Conservation (phyloP, 73 alveolate genomes). For the Tetrahymena borealis region DNA sequence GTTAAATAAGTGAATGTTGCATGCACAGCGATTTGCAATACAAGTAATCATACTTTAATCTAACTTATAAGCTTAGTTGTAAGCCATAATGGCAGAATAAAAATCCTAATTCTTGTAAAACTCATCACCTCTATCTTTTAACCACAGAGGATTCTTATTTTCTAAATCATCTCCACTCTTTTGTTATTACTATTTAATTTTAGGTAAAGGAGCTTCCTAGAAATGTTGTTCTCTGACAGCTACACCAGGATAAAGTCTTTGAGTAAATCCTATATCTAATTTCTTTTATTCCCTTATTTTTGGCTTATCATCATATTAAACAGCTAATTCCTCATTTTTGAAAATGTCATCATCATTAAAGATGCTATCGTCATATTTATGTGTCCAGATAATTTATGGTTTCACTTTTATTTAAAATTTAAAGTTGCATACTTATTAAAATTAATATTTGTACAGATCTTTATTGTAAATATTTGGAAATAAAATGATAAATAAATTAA, state of each 20-base stretch:
- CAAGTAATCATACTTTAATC: conserved; percentile 9
- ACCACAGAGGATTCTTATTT: conserved; percentile 23
- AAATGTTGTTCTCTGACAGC: conserved; percentile 40
- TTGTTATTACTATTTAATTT: background rate
- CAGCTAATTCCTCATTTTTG: conserved; percentile 9
- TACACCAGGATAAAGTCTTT: conserved; percentile 24
- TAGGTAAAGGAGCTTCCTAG: conserved; percentile 33
- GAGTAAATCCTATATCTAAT: conserved; percentile 12
- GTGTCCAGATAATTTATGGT: background rate
- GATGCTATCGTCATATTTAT: background rate
- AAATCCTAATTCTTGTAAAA: conserved; percentile 20
- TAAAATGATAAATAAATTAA: background rate
- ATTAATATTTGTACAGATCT: too few relatives aligned
- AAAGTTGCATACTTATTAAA: background rate
- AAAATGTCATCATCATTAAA: conserved; percentile 12
- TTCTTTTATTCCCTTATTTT: conserved; percentile 12
- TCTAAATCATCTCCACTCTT: background rate
- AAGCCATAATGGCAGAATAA: conserved; percentile 37
- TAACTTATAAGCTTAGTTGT: conserved; percentile 11
- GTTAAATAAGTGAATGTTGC: conserved; percentile 16
- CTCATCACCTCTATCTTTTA: conserved; percentile 37
- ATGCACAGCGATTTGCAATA: conserved; percentile 35
- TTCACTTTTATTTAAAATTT: background rate
- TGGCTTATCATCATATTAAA: conserved; percentile 12
- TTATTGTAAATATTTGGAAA: too few relatives aligned